A percentile compares a stretch with the other conserved stretches of the same genome.
Conservation (phyloP, 495 filamentous ascomycete genomes). For the Podospora bellae-mahoneyi region DNA sequence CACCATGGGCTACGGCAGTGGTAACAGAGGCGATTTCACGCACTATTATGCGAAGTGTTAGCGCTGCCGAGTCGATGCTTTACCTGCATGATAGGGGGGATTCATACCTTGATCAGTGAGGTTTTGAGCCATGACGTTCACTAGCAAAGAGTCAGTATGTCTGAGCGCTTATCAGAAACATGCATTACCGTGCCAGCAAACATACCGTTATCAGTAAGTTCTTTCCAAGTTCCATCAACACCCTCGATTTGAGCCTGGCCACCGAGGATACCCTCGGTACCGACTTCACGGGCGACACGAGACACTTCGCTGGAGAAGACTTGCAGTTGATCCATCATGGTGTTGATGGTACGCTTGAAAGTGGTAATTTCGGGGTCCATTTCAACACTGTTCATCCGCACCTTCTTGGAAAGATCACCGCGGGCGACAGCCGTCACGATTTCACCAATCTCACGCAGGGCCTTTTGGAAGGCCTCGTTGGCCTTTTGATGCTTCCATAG, state of each 20-base stretch:
- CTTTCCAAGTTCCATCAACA: slow-evolving; percentile 97
- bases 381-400: slow-evolving; percentile 90
- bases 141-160: slow-evolving; percentile 44
- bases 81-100: background rate
- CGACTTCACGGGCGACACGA: slow-evolving; percentile 91
- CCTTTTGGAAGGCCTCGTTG: slow-evolving; percentile 98
- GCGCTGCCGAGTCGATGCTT: background rate
- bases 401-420: slow-evolving; percentile 96
- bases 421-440: slow-evolving; percentile 95
- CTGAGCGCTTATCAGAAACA: background rate
- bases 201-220: slow-evolving; percentile 88
- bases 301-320: slow-evolving; percentile 98
- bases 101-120: slow-evolving; percentile 55
- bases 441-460: slow-evolving; percentile 90
- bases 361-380: slow-evolving; percentile 99
- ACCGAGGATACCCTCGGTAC: slow-evolving; percentile 94
- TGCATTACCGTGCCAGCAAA: slow-evolving; percentile 11
- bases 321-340: slow-evolving; percentile 98
- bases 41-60: slow-evolving; percentile 47
- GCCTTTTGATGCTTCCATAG: slow-evolving; percentile 95
- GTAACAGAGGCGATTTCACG: slow-evolving; percentile 97
- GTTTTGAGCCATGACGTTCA: slow-evolving; percentile 94
- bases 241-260: slow-evolving; percentile 93
- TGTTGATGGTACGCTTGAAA: slow-evolving; percentile 97
- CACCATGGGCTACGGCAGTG: slow-evolving; percentile 92